Evolutionary conservation across 1,284 basidiomycete genomes (phyloP).

Genomic region (Bjerkandera adusta): DNA sequence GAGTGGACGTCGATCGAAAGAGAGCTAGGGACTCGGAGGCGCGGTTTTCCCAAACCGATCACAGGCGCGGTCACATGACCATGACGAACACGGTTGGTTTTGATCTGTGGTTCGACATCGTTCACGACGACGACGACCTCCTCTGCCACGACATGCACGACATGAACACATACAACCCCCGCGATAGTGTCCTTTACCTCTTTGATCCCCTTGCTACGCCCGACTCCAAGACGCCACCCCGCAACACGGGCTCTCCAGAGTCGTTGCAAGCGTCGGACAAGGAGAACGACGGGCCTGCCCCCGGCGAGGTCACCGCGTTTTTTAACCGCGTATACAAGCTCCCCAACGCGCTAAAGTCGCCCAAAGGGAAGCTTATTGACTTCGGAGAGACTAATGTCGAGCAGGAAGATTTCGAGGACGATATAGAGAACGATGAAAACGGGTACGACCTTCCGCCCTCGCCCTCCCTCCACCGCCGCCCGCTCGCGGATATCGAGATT

Average conservation of each 20-base stretch:
- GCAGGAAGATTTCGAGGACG: conserved; percentile 9
- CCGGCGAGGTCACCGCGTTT: conserved; percentile 44
- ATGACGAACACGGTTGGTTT: too few species aligned
- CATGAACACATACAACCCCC: too few species aligned
- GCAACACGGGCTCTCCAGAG: conserved; percentile 16
- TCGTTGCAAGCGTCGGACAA: background rate
- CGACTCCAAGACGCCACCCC: conserved; percentile 12
- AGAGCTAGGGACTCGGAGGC: too few species aligned
- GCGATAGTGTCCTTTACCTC: conserved; percentile 16
- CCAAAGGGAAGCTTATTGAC: conserved; percentile 55
- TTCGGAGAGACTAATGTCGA: conserved; percentile 36
- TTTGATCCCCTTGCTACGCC: conserved; percentile 17
- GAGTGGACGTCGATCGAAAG: too few species aligned
- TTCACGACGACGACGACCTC: too few species aligned
- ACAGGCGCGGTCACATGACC: too few species aligned
- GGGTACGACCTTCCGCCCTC: background rate
- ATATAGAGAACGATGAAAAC: conserved; percentile 17
- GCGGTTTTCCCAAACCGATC: too few species aligned
- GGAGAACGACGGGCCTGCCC: conserved; percentile 46
- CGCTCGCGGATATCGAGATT: conserved; percentile 10
- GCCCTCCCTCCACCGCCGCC: conserved; percentile 1
- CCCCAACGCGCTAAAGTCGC: conserved; percentile 31
- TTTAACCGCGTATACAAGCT: conserved; percentile 44
- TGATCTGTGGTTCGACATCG: too few species aligned
- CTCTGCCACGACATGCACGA: too few species aligned